Percentiles rank a stretch among this genome's conserved stretches.
Conservation (phyloP, 805 yeast species). For the Pichia manshurica region DNA sequence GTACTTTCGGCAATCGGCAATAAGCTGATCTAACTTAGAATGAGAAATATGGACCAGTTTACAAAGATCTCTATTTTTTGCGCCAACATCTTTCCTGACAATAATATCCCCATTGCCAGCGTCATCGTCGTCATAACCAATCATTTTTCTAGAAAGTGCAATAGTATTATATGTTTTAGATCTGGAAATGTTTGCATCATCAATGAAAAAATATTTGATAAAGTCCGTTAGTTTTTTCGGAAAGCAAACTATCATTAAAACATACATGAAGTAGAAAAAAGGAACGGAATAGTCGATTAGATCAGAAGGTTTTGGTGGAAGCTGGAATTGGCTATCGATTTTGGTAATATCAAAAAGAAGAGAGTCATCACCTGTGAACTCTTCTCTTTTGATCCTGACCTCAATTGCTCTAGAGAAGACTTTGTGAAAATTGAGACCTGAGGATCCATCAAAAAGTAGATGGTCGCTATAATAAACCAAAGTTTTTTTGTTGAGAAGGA, state of each 20-base stretch:
- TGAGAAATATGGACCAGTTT: slow-evolving; percentile 7
- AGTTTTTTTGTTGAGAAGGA: slow-evolving; percentile 12
- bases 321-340: slow-evolving; percentile 1
- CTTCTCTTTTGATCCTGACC: background rate
- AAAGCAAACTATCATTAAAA: slow-evolving; percentile 8
- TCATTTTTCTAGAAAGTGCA: slow-evolving; percentile 5
- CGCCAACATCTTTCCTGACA: too few relatives aligned
- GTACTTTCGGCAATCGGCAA: slow-evolving; percentile 7
- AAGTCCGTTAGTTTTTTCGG: slow-evolving; percentile 5
- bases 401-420: slow-evolving; percentile 17
- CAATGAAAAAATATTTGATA: slow-evolving; percentile 12
- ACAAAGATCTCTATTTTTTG: slow-evolving; percentile 9
- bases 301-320: slow-evolving; percentile 14
- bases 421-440: slow-evolving; percentile 29
- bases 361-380: background rate
- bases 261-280: slow-evolving; percentile 6
- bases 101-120: too few relatives aligned
- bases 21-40: background rate
- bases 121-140: background rate
- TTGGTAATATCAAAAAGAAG: slow-evolving; percentile 6
- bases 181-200: slow-evolving; percentile 7
- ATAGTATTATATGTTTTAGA: slow-evolving; percentile 9
- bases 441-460: slow-evolving; percentile 32
- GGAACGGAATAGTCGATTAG: slow-evolving; percentile 15
- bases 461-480: slow-evolving; percentile 27